These are phyloP conservation scores for Venturia effusa DNA, from an alignment of 2,329 filamentous ascomycete genomes.

Conservation along the genomic window DNA sequence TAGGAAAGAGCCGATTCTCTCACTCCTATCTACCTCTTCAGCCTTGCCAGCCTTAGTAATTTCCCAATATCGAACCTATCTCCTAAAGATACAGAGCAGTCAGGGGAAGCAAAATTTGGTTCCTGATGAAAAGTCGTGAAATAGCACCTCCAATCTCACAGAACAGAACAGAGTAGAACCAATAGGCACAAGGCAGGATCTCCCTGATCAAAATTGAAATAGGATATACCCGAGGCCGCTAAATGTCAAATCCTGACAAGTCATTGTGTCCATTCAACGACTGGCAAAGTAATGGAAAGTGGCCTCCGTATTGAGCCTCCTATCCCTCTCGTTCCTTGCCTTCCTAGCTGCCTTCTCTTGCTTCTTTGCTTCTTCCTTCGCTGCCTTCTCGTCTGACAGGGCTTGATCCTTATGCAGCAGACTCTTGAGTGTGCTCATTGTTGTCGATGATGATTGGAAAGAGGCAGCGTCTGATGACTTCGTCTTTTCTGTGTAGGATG, in stretches of 20 bases:
- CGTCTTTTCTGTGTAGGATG: not conserved
- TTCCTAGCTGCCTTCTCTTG: not conserved
- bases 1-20: not conserved
- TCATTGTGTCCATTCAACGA: not conserved
- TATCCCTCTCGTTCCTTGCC: not conserved
- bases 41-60: not conserved
- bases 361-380: not conserved
- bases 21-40: not conserved
- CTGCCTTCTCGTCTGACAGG: not conserved
- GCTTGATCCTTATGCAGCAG: not conserved
- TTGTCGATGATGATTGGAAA: slow-evolving; percentile 1
- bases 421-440: not conserved
- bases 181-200: no score
- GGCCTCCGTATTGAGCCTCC: not conserved
- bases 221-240: not conserved
- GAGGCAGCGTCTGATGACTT: not conserved
- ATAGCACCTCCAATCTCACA: not conserved
- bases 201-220: not conserved
- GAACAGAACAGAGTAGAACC: no score
- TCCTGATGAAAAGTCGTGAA: not conserved
- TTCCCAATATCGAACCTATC: not conserved
- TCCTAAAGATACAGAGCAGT: not conserved
- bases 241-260: not conserved
- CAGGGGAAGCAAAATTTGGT: not conserved
- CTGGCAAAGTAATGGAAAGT: not conserved